phyloP scores from a whole-genome alignment of 768 basidiomycete genomes.

The Russula dissimulans region DNA sequence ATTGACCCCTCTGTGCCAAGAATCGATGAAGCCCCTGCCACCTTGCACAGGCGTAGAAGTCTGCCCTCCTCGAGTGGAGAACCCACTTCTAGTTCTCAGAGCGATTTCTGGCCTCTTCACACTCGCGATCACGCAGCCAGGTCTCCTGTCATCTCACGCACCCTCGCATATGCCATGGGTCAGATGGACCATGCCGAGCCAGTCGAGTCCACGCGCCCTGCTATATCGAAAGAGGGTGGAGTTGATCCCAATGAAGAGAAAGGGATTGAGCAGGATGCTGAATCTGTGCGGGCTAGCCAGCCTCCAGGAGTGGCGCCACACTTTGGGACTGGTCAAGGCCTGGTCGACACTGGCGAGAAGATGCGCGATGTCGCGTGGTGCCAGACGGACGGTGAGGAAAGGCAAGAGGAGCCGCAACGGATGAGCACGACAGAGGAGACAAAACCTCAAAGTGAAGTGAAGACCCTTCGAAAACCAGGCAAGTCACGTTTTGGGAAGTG shows the following conservation, averaged over 20 bases:
- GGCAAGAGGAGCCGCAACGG: no score
- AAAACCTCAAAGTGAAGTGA: no score
- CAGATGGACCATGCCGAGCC: slow-evolving; percentile 26
- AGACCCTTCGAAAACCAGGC: no score
- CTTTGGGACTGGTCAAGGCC: not conserved
- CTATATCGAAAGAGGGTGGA: not conserved
- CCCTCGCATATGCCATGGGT: slow-evolving; percentile 22
- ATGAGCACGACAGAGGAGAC: no score
- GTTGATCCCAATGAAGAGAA: not conserved
- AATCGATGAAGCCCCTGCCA: no score
- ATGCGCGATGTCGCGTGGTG: not conserved
- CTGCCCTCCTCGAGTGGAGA: not conserved
- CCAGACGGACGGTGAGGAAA: not conserved
- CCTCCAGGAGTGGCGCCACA: not conserved
- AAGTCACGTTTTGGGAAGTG: no score
- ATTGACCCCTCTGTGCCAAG: no score
- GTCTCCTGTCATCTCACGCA: not conserved
- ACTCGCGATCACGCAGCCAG: not conserved
- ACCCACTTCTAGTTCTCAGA: not conserved
- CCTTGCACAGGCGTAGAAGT: not conserved
- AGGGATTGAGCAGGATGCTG: not conserved
- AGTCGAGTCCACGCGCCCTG: not conserved
- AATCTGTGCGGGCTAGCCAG: not conserved
- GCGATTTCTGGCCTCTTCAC: not conserved
- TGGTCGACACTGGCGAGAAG: not conserved